phyloP scores from a whole-genome alignment of 805 yeast species.

The Ogataea polymorpha region DNA sequence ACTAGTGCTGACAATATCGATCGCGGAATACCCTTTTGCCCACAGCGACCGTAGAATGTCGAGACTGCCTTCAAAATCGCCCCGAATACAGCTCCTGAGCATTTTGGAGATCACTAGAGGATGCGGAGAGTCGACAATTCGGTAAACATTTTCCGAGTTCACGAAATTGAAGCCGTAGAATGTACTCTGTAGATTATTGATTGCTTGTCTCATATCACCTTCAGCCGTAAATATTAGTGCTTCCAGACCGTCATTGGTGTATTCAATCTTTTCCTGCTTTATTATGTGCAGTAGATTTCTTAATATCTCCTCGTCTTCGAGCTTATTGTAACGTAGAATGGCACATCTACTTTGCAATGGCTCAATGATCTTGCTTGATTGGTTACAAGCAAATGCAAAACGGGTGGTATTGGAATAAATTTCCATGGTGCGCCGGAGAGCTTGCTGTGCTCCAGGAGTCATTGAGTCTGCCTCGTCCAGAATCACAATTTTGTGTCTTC shows the following conservation, averaged over 20 bases:
- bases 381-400: conserved; percentile 98
- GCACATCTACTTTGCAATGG: conserved; percentile 97
- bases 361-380: conserved; percentile 89
- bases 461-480: conserved; percentile 94
- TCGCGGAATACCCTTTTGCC: conserved; percentile 89
- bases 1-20: conserved; percentile 87
- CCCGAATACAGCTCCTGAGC: conserved; percentile 39
- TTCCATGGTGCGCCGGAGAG: conserved; percentile 92
- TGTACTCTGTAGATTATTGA: conserved; percentile 90
- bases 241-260: conserved; percentile 84
- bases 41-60: conserved; percentile 66
- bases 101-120: conserved; percentile 78
- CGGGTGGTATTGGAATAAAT: conserved; percentile 92
- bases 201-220: conserved; percentile 98
- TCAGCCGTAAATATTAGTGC: conserved; percentile 94
- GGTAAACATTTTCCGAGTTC: conserved; percentile 89
- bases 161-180: conserved; percentile 91
- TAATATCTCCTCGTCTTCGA: conserved; percentile 82
- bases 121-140: conserved; percentile 94
- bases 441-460: conserved; percentile 97
- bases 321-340: conserved; percentile 75
- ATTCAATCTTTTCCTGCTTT: conserved; percentile 66
- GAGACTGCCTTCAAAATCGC: conserved; percentile 59
- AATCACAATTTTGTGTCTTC: conserved; percentile 88
- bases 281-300: conserved; percentile 70